These are phyloP conservation scores for Myxozyma mucilagina DNA, from an alignment of 805 yeast species.

Conservation along the genomic window DNA sequence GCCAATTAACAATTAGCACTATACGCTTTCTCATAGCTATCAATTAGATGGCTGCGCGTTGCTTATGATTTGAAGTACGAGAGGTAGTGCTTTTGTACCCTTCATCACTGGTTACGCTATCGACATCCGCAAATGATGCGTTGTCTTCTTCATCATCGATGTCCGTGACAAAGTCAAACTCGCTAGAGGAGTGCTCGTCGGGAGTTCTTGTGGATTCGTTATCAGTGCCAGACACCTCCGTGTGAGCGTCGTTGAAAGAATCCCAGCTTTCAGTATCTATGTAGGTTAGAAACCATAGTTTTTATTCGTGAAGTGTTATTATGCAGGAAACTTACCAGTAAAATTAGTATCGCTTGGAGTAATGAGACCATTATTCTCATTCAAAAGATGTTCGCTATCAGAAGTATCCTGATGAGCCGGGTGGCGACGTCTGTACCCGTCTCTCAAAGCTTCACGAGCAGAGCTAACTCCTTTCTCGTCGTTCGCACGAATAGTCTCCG, in stretches of 20 bases:
- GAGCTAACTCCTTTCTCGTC: neutral
- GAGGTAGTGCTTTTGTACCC: neutral
- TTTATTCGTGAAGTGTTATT: too few species aligned
- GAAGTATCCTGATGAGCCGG: neutral
- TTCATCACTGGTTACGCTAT: neutral
- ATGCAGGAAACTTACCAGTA: too few species aligned
- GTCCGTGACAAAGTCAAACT: conserved; percentile 7
- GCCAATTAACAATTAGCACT: too few species aligned
- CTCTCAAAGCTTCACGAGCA: conserved; percentile 3
- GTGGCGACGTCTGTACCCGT: conserved; percentile 2
- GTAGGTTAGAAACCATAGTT: too few species aligned
- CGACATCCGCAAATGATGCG: conserved; percentile 1
- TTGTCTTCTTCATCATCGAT: neutral
- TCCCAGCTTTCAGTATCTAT: neutral
- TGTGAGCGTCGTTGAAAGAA: neutral
- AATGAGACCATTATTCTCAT: neutral
- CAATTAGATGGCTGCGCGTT: neutral
- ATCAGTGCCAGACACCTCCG: neutral
- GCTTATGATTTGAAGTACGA: neutral
- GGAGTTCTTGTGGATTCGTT: neutral
- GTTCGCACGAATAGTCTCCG: neutral
- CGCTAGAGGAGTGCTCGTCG: neutral
- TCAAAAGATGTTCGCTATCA: neutral
- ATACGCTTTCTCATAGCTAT: too few species aligned
- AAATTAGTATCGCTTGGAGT: neutral